Base-by-base conservation (phyloP, 768 basidiomycete species). In the Mycena olivaceomarginata region DNA sequence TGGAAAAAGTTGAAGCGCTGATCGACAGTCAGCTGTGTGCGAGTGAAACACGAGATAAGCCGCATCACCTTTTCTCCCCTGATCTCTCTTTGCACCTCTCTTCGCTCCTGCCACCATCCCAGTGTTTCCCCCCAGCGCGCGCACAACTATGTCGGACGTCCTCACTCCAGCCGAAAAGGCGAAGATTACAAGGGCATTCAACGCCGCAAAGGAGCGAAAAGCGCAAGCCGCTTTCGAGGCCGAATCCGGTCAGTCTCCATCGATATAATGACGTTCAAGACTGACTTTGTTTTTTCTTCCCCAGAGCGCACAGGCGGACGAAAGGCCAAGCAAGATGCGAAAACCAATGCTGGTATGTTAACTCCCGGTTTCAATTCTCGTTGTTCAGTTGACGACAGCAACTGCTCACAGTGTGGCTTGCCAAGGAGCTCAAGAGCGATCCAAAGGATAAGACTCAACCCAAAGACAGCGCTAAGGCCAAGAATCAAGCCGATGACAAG, bases 291-390 rank as follows among this genome's bases (percentile, higher is more conserved):
- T n/a, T 6, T 22, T 56, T 8, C 53, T 56, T 56, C 53, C n/a
- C n/a, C 53, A 56, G 53, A 22, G 53, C n/a, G n/a, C 20, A 22
- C 53, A 9, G 53, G 53, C 22, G 53, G 53, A 9, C 53, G 53
- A 22, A n/a, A 56, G 53, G 53, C 53, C n/a, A 56, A 56, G n/a
- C n/a, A 56, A 56, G 53, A 56, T n/a, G 53, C 53, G 6, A 56
- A 56, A 22, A 2, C 20, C 20, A 56, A 56, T 9, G 53, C 53
- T 8, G 6, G 53, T 25, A 56, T 56, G 53, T 25, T 20, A 51
- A 22, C 8, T 56, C 12, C 22, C 6, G 20, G 48, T 51, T n/a
- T 12, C 53, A 1, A 22, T 56, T 56, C 22, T 3, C 22, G n/a
- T 13, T 22, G 5, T 56, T 56, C n/a, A 56, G 8, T 56, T 7